These are phyloP conservation scores for Botrytis paeoniae DNA, from an alignment of 2,329 filamentous ascomycete species.

Conservation along the genomic window DNA sequence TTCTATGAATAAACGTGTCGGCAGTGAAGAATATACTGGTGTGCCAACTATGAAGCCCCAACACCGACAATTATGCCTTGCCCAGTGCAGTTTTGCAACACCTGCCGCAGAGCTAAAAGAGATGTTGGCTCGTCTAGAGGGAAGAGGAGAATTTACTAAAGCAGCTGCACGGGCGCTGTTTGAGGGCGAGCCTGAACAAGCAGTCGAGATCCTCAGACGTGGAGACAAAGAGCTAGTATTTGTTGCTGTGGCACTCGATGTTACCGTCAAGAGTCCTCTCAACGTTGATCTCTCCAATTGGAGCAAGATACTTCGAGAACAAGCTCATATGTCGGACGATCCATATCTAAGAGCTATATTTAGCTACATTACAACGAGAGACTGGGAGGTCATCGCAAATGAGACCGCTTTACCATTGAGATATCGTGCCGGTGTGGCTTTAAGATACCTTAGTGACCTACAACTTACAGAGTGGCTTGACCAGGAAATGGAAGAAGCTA, in stretches of 20 bases:
- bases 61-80: slow-evolving; percentile 71
- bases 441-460: slow-evolving; percentile 62
- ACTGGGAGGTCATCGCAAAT: slow-evolving; percentile 72
- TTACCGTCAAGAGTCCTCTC: slow-evolving; percentile 52
- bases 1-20: slow-evolving; percentile 60
- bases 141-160: slow-evolving; percentile 62
- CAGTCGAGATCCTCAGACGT: slow-evolving; percentile 66
- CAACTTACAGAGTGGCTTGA: slow-evolving; percentile 66
- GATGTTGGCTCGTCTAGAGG: slow-evolving; percentile 46
- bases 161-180: slow-evolving; percentile 75
- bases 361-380: slow-evolving; percentile 70
- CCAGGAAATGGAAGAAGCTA: slow-evolving; percentile 59
- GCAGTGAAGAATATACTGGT: slow-evolving; percentile 62
- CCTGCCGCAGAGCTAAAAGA: slow-evolving; percentile 46
- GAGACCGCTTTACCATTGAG: slow-evolving; percentile 70
- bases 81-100: slow-evolving; percentile 71
- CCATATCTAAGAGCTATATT: slow-evolving; percentile 79
- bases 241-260: slow-evolving; percentile 63
- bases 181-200: slow-evolving; percentile 64
- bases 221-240: slow-evolving; percentile 68
- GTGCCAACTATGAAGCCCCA: slow-evolving; percentile 61
- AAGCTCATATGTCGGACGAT: slow-evolving; percentile 56
- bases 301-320: slow-evolving; percentile 32
- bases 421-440: slow-evolving; percentile 71
- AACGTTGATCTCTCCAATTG: slow-evolving; percentile 38